Evolutionary conservation across 306 rosid species (phyloP).

Genomic region (Morella rubra): DNA sequence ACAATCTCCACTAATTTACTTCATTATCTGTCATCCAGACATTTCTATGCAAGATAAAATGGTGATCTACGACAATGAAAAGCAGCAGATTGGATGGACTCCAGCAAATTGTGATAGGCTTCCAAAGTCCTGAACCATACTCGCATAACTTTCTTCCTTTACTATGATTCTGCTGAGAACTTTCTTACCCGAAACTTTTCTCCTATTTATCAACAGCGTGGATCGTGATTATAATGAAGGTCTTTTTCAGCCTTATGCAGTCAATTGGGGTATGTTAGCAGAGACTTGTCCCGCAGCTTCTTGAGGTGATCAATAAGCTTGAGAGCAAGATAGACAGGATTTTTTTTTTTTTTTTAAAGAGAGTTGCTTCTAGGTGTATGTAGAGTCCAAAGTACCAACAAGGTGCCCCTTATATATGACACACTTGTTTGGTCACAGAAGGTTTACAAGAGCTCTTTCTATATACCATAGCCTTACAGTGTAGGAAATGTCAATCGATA

Average conservation of each 20-base stretch:
- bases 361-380: conserved; percentile 15
- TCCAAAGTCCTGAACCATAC: conserved; percentile 46
- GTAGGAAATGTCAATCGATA: conserved; percentile 22
- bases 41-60: conserved; percentile 60
- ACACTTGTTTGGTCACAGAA: background rate
- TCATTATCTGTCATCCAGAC: conserved; percentile 37
- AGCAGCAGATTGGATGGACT: conserved; percentile 65
- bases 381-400: conserved; percentile 14
- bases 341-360: too few species aligned
- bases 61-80: conserved; percentile 77
- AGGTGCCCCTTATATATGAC: conserved; percentile 10
- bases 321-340: background rate
- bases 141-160: conserved; percentile 22
- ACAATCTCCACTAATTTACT: conserved; percentile 8
- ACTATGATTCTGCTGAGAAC: conserved; percentile 11
- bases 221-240: conserved; percentile 37
- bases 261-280: conserved; percentile 38
- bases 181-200: conserved; percentile 29
- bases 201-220: conserved; percentile 44
- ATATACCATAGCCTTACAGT: conserved; percentile 25
- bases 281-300: conserved; percentile 18
- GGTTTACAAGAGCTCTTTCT: conserved; percentile 11
- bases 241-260: conserved; percentile 34
- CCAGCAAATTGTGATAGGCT: conserved; percentile 48
- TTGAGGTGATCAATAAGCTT: conserved; percentile 17